These are phyloP conservation scores for Lasiodiplodia hormozganensis DNA, from an alignment of 2,329 filamentous ascomycete genomes.

Conservation along the genomic window DNA sequence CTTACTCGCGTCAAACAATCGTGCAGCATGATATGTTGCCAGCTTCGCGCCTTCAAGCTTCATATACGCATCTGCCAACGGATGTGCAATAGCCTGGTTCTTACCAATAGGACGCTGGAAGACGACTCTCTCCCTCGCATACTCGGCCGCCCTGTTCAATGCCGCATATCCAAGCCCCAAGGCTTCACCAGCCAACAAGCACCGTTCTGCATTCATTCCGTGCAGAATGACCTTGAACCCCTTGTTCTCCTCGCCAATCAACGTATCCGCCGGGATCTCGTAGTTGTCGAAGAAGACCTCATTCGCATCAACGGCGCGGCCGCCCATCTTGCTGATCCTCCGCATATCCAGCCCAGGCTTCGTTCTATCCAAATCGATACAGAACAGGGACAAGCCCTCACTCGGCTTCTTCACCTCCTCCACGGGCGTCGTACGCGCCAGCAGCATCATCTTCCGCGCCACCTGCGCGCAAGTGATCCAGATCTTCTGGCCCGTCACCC, in stretches of 20 bases:
- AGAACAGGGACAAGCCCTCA: constrained; percentile 82
- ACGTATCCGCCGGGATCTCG: constrained; percentile 64
- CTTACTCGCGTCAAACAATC: constrained; percentile 61
- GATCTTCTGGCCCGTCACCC: constrained; percentile 80
- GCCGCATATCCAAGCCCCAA: constrained; percentile 80
- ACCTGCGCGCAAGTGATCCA: constrained; percentile 90
- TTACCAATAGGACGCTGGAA: constrained; percentile 65
- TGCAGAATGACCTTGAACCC: constrained; percentile 74
- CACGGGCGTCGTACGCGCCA: constrained; percentile 75
- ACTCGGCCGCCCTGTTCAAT: constrained; percentile 49
- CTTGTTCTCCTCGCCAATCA: constrained; percentile 75
- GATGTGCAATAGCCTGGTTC: constrained; percentile 67
- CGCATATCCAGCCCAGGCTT: constrained; percentile 68
- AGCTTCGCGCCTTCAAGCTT: constrained; percentile 67
- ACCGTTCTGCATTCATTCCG: constrained; percentile 59
- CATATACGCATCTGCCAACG: constrained; percentile 66
- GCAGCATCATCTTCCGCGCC: constrained; percentile 80
- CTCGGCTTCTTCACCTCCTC: constrained; percentile 72
- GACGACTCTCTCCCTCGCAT: constrained; percentile 58
- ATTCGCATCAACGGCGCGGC: constrained; percentile 81
- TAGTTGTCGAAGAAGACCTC: constrained; percentile 90
- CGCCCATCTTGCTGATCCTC: constrained; percentile 85
- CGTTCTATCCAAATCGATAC: constrained; percentile 73
- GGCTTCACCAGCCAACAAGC: constrained; percentile 72
- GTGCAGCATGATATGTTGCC: constrained; percentile 66